These are phyloP conservation scores for Dictyostelium citrinum DNA, from an alignment of 78 protist genomes.

Conservation along the genomic window DNA sequence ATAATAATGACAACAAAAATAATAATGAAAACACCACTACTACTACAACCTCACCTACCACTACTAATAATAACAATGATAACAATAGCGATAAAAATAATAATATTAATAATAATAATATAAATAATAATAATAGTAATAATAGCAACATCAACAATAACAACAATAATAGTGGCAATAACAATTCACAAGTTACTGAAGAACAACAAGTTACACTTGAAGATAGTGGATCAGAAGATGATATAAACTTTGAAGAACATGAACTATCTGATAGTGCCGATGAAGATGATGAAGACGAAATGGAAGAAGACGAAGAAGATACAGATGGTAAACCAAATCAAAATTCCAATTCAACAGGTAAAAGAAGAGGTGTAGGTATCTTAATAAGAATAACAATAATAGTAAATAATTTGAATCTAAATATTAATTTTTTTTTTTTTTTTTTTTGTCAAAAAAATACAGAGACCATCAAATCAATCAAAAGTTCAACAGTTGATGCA, in stretches of 20 bases:
- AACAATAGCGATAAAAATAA: not conserved
- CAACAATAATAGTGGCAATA: not conserved
- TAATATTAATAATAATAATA: no score
- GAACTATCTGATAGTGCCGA: not conserved
- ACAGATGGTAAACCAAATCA: not conserved
- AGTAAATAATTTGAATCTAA: no score
- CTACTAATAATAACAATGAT: not conserved
- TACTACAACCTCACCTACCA: not conserved
- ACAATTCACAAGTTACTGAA: not conserved
- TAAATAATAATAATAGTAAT: not conserved
- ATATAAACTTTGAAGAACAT: not conserved
- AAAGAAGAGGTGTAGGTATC: conserved; percentile 12
- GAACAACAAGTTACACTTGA: not conserved
- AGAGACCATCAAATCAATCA: conserved; percentile 16
- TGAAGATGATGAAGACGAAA: not conserved
- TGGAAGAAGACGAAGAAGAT: not conserved
- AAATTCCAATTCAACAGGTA: not conserved
- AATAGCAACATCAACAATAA: no score
- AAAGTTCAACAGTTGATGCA: not conserved
- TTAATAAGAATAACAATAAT: no score
- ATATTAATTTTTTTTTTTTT: not conserved
- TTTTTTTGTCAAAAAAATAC: not conserved
- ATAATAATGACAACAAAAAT: not conserved
- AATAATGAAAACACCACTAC: not conserved
- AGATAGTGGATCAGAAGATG: not conserved